Percentiles rank a stretch among this genome's conserved stretches.
Evolutionary conservation across 2,329 filamentous ascomycete genomes (phyloP).

Genomic region (Pestalotiopsis sp.): DNA sequence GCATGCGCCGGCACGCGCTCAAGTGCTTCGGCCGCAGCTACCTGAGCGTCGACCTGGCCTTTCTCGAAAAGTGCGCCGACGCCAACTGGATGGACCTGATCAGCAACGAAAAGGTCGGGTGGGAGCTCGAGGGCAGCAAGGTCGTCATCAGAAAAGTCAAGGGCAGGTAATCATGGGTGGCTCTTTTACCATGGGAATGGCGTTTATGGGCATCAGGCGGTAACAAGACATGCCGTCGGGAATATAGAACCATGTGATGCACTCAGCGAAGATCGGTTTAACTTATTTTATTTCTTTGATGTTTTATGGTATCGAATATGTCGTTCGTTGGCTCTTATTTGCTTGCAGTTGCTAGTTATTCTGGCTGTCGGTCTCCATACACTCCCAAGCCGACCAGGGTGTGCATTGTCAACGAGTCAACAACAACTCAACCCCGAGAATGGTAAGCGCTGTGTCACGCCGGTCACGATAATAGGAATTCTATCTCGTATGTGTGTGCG

Average conservation of each 20-base stretch:
- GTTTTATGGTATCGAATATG: neutral
- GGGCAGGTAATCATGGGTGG: constrained; percentile 31
- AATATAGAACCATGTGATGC: neutral
- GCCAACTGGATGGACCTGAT: constrained; percentile 72
- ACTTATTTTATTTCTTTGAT: neutral
- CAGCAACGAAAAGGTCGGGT: constrained; percentile 73
- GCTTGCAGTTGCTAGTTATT: too few relatives aligned
- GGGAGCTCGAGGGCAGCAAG: constrained; percentile 72
- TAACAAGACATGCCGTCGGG: neutral
- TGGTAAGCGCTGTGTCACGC: neutral
- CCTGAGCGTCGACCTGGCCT: constrained; percentile 66
- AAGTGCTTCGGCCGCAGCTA: constrained; percentile 88
- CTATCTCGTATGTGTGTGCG: neutral
- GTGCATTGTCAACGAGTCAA: neutral
- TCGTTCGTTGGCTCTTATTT: neutral
- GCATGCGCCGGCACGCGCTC: constrained; percentile 73
- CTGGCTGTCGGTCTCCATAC: too few relatives aligned
- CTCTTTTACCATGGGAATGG: neutral
- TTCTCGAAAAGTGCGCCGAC: constrained; percentile 69
- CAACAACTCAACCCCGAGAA: neutral
- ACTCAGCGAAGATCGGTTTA: neutral
- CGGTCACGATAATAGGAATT: neutral
- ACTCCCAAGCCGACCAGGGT: neutral
- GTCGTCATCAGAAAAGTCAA: constrained; percentile 71
- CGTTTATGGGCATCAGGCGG: neutral